Percentiles rank a stretch among this genome's conserved stretches.
These are phyloP conservation scores for Arabidopsis hybrid DNA, from an alignment of 441 rosid genomes.

Conservation along the genomic window DNA sequence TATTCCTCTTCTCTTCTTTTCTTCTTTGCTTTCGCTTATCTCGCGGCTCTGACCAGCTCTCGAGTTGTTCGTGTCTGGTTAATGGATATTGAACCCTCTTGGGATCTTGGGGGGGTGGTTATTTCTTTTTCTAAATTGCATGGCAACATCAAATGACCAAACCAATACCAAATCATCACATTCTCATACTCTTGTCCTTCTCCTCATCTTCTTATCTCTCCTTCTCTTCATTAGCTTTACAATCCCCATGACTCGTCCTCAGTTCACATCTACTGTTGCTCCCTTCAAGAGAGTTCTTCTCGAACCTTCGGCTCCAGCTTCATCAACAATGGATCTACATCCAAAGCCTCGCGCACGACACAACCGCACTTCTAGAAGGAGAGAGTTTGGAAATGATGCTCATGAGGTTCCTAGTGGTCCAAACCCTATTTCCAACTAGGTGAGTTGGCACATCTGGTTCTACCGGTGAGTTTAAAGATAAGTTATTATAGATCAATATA, in stretches of 20 bases:
- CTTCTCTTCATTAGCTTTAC: slow-evolving; percentile 52
- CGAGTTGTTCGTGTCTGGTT: slow-evolving; percentile 62
- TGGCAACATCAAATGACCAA: slow-evolving; percentile 67
- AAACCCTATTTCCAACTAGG: slow-evolving; percentile 85
- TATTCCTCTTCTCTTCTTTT: slow-evolving; percentile 24
- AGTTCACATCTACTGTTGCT: slow-evolving; percentile 21
- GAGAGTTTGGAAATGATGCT: slow-evolving; percentile 58
- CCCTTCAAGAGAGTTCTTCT: slow-evolving; percentile 65
- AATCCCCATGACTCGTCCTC: slow-evolving; percentile 38
- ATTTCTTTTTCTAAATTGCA: slow-evolving; percentile 62
- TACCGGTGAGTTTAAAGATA: slow-evolving; percentile 34
- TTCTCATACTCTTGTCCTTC: slow-evolving; percentile 44
- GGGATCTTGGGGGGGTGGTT: slow-evolving; percentile 90
- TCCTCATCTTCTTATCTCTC: slow-evolving; percentile 51
- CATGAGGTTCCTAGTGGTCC: slow-evolving; percentile 99
- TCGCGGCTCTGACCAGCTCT: slow-evolving; percentile 50
- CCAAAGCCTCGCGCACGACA: slow-evolving; percentile 43
- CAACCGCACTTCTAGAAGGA: slow-evolving; percentile 43
- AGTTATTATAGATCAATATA: slow-evolving; percentile 31
- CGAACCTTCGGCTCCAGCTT: slow-evolving; percentile 42
- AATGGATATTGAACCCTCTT: slow-evolving; percentile 96
- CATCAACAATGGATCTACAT: slow-evolving; percentile 53
- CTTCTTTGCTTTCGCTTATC: slow-evolving; percentile 22
- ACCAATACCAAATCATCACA: slow-evolving; percentile 47
- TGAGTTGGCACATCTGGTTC: slow-evolving; percentile 22